Base-by-base conservation (phyloP, 2,329 filamentous ascomycete genomes). In the Fusarium succisae region DNA sequence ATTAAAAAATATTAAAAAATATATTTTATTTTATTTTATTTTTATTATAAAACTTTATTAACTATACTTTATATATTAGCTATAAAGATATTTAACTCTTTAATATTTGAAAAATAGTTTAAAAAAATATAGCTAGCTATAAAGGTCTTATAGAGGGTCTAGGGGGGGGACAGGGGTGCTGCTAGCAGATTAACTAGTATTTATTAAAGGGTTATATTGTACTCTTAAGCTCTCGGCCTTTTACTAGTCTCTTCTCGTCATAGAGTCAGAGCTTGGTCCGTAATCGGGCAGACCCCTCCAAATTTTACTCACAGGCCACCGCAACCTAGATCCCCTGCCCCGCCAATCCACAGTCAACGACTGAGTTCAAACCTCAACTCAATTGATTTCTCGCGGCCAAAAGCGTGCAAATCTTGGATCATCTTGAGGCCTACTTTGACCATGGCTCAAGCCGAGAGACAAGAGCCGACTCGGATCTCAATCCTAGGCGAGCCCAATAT, bases 401-500 rank as follows among this genome's bases (percentile, higher is more conserved):
- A 73, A 63, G 54, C 44, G 50, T 54, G 61, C 44, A 50, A 57
- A 58, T 62, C 41, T 57, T 57, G 26, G 53, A 44, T 44, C 44
- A 38, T 57, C 47, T 30, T 59, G 50, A 60, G 56, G 55, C 53
- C 63, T 73, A 26, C 35, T 55, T 41, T 48, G 38, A 74, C 44
- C 30, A 82, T 81, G 80, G 74, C 74, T 63, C 70, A 47, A 67
- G 75, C 76, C 59, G 62, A 66, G 55, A 72, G 71, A 28, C 75
- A 72, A 37, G 81, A 81, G 73, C 89, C 89, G 35, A 89, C 88
- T 57, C 83, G 86, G 80, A 94, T 98, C 80, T 88, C 90, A 41
- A 97, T 99, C 76, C 87, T 99, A 67, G 95, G 95, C 76, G 93
- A 94, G 79, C 94, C 98, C 77, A 93, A 92, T 79, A 98, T 99